Conservation (phyloP, 108 stramenopile species). For the Tribonema minus region DNA sequence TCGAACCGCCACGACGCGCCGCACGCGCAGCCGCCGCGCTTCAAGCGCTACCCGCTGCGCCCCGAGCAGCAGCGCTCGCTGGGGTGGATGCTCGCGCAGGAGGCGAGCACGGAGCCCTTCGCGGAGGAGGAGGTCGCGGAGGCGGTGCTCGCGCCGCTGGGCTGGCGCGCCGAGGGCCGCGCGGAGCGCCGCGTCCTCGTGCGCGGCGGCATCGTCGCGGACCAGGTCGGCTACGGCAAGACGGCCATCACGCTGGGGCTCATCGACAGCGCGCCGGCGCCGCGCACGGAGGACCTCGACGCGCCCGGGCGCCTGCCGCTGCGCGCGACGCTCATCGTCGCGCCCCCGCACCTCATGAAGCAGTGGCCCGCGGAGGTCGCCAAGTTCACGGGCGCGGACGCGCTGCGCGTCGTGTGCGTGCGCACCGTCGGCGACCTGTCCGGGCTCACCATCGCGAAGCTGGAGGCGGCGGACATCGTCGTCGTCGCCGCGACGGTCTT, state of each 20-base stretch:
- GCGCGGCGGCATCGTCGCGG: conserved; percentile 56
- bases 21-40: conserved; percentile 48
- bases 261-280: conserved; percentile 26
- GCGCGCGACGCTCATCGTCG: conserved; percentile 52
- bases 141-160: conserved; percentile 27
- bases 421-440: conserved; percentile 34
- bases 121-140: conserved; percentile 59
- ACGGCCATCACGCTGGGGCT: conserved; percentile 55
- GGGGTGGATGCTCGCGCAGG: conserved; percentile 57
- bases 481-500: conserved; percentile 40
- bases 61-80: conserved; percentile 52
- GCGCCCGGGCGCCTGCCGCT: not conserved
- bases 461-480: conserved; percentile 49
- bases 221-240: conserved; percentile 59
- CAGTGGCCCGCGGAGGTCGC: conserved; percentile 54
- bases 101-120: conserved; percentile 19
- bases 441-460: conserved; percentile 34
- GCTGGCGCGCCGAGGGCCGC: conserved; percentile 55
- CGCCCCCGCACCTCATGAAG: conserved; percentile 41
- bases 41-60: conserved; percentile 33
- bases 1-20: conserved; percentile 45
- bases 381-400: conserved; percentile 49
- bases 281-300: not conserved
- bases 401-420: not conserved
- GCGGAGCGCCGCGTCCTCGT: conserved; percentile 37